Evolutionary conservation across 805 yeast genomes (phyloP), one percentile per base, ranked within the genome.

Genomic region (Candida nonsorbophila): DNA sequence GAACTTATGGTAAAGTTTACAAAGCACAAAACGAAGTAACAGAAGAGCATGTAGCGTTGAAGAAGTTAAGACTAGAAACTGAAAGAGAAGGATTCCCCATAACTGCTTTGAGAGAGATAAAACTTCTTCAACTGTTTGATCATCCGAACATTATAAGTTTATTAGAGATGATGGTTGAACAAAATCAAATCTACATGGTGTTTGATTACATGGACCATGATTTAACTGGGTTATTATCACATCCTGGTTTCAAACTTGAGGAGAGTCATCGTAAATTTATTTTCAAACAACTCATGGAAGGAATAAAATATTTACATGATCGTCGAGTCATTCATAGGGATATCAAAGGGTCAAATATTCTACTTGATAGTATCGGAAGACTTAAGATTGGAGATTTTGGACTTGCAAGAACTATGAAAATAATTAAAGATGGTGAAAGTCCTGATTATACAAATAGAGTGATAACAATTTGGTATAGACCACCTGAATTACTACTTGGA

Each of bases 71-170:
- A 37, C 67, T 92, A 45, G 97, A 92, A 49, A 59, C 77, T 6
- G 97, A 90, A 51, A 68, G 86, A 27, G 98, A 92, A 49, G 97
- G 97, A 0, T 85, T 92, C 55, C 98, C 98, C 2, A 83, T 92
- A 14, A 92, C 98, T 0, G 95, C 97, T 0, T 76, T 87, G 48
- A 68, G 98, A 41, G 98, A 92, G 59, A 85, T 88, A 37, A 79
- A 86, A 40, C 61, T 90, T 11, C 62, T 90, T 27, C 97, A 90
- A 53, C 70, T 84, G 3, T 77, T 88, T 42, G 74, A 82, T 30
- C 96, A 92, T 55, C 72, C 68, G 11, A 86, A 88, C 50, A 76
- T 92, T 16, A 85, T 90, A 9, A 79, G 90, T 0, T 62, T 92
- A 23, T 55, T 73, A 24, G 98, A 92, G 52, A 88, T 92, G 70